Percentiles rank a stretch among this genome's conserved stretches.
phyloP scores from a whole-genome alignment of 176 grass and related monocot species.

The Poa annua region DNA sequence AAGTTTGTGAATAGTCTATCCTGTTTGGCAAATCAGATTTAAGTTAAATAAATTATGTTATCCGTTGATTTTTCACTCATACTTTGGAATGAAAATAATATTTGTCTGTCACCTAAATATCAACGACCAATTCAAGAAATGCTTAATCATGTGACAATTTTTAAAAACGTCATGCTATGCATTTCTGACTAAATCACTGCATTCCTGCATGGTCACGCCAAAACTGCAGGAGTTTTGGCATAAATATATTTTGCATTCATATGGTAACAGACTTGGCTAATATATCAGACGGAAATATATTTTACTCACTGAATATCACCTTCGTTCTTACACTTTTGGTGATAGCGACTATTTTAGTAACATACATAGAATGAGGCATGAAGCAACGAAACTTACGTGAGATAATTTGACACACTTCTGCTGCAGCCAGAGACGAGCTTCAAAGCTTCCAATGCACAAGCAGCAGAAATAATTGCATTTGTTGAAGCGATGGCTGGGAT shows the following conservation, averaged over 20 bases:
- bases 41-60: not conserved
- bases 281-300: not conserved
- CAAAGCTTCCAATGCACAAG: conserved; percentile 92
- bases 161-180: not conserved
- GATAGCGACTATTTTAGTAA: conserved; percentile 32
- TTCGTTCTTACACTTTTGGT: conserved; percentile 2
- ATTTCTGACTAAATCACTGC: not conserved
- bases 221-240: not conserved
- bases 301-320: not conserved
- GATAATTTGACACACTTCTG: conserved; percentile 96
- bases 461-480: conserved; percentile 95
- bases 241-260: not conserved
- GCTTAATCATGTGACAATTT: not conserved
- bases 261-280: conserved; percentile 15
- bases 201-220: not conserved
- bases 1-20: not conserved
- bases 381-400: conserved; percentile 67
- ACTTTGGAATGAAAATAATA: not conserved
- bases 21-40: conserved; percentile 1
- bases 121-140: conserved; percentile 9
- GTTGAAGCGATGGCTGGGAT: conserved; percentile 99
- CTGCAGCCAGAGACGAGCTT: conserved; percentile 98
- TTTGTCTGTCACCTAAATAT: not conserved
- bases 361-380: conserved; percentile 10
- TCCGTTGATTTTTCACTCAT: not conserved